These are phyloP conservation scores for Rutstroemia sp. DNA, from an alignment of 2,329 filamentous ascomycete genomes.

Conservation along the genomic window DNA sequence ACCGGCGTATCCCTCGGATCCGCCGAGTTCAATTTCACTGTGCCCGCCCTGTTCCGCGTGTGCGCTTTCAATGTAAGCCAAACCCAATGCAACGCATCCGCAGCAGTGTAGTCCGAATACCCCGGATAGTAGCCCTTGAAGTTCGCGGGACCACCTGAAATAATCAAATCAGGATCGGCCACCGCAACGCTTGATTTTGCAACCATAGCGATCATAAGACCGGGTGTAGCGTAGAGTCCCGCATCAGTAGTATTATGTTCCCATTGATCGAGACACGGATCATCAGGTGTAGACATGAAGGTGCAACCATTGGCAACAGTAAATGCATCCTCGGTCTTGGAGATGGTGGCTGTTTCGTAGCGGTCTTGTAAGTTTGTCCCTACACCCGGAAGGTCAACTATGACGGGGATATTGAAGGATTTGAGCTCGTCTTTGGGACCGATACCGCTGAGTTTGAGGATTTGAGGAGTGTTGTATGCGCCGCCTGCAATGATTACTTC, in stretches of 20 bases:
- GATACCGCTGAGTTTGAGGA: slow-evolving; percentile 39
- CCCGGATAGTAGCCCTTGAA: slow-evolving; percentile 26
- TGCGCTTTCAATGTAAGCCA: slow-evolving; percentile 42
- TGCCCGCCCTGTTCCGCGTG: slow-evolving; percentile 52
- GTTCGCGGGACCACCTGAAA: slow-evolving; percentile 8
- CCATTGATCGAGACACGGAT: slow-evolving; percentile 32
- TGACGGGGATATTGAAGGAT: slow-evolving; percentile 39
- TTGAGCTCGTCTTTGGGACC: slow-evolving; percentile 34
- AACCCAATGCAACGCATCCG: slow-evolving; percentile 24
- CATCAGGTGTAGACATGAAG: slow-evolving; percentile 27
- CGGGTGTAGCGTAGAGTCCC: slow-evolving; percentile 38
- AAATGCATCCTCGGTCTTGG: slow-evolving; percentile 34
- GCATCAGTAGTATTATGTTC: slow-evolving; percentile 10
- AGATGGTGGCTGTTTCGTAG: slow-evolving; percentile 41
- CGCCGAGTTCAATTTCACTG: slow-evolving; percentile 50
- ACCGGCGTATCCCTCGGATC: slow-evolving; percentile 57
- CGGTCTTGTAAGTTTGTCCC: slow-evolving; percentile 52
- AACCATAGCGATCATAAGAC: slow-evolving; percentile 32
- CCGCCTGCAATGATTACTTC: slow-evolving; percentile 45
- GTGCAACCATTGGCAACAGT: slow-evolving; percentile 31
- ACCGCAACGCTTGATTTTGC: slow-evolving; percentile 9
- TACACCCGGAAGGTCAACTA: slow-evolving; percentile 54
- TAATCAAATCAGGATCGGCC: slow-evolving; percentile 15
- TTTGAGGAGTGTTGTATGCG: slow-evolving; percentile 37
- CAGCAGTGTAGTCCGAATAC: slow-evolving; percentile 36